A percentile compares a stretch with the other conserved stretches of the same genome.
phyloP scores from a whole-genome alignment of 1,139 yeast genomes.

The Suhomyces anneliseae region DNA sequence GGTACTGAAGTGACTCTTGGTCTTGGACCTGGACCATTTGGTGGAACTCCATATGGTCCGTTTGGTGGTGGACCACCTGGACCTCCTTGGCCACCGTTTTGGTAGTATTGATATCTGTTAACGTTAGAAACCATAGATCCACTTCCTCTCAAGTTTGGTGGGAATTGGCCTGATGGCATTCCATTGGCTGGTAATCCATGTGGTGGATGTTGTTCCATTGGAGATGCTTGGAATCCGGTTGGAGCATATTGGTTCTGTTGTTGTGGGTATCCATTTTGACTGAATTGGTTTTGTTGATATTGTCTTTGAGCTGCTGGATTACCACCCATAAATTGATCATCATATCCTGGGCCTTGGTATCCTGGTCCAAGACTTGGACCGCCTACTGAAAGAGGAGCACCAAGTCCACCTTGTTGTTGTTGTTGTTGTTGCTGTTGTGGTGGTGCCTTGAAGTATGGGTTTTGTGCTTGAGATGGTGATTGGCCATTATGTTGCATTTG shows the following conservation, averaged over 20 bases:
- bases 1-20: slow-evolving; percentile 20
- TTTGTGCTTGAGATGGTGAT: too few species aligned
- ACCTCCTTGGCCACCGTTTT: slow-evolving; percentile 6
- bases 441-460: too few species aligned
- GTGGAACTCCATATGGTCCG: slow-evolving; percentile 3
- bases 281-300: not conserved
- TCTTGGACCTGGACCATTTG: slow-evolving; percentile 4
- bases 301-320: slow-evolving; percentile 5
- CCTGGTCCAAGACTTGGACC: not conserved
- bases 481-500: too few species aligned
- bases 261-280: slow-evolving; percentile 1
- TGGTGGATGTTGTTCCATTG: slow-evolving; percentile 35
- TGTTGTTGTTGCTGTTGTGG: not conserved
- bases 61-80: slow-evolving; percentile 2
- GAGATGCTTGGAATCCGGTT: slow-evolving; percentile 13
- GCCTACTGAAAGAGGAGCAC: too few species aligned
- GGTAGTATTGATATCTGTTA: slow-evolving; percentile 18
- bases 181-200: slow-evolving; percentile 42
- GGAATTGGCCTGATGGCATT: slow-evolving; percentile 29
- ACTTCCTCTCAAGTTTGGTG: slow-evolving; percentile 25
- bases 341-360: not conserved
- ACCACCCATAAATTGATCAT: slow-evolving; percentile 1
- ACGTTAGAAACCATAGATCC: slow-evolving; percentile 15
- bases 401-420: not conserved
- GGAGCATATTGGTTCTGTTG: slow-evolving; percentile 1